Evolutionary conservation across 441 rosid genomes (phyloP), one percentile per base, ranked within the genome.

Genomic region (Breynia disticha): DNA sequence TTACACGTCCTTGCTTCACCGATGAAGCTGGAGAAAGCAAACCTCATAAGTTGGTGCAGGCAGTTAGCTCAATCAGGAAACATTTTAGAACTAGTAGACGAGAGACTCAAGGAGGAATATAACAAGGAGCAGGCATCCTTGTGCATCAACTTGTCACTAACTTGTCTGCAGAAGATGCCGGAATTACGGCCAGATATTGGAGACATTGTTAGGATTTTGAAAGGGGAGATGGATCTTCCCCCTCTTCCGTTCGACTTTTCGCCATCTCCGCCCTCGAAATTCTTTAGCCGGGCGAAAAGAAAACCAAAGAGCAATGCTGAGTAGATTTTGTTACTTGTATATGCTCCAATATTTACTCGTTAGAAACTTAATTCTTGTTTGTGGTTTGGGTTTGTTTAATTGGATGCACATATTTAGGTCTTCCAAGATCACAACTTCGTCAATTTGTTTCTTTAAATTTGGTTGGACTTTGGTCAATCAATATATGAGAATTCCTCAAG

Each of bases 11-110:
- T 88, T 52, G 88, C 90, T 50, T 88, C 95, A 0, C 97, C 97
- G 0, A 86, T 91, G 95, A 82, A 79, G 76, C 94, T 91, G 12
- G 98, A 88, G 62, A 88, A 88, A 55, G 98, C 98, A 1, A 88
- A 91, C 60, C 70, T 91, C 66, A 76, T 91, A 64, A 86, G 90
- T 52, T 91, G 98, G 98, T 84, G 95, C 50, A 79, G 97, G 72
- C 98, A 88, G 11, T 52, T 91, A 51, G 97, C 95, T 63, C 91
- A 86, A 59, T 43, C 83, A 1, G 97, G 97, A 52, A 78, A 86
- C 44, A 67, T 88, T 42, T 71, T 91, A 53, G 97, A 88, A 56
- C 86, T 91, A n/a, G 90, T 86, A 14, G 98, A 91, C 21, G 98
- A 86, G 72, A 84, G 64, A 59, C 56, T 91, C 73, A 88, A 78